A percentile compares a stretch with the other conserved stretches of the same genome.
Conservation (phyloP, 2,329 filamentous ascomycete species). For the Lizonia empirigonia region DNA sequence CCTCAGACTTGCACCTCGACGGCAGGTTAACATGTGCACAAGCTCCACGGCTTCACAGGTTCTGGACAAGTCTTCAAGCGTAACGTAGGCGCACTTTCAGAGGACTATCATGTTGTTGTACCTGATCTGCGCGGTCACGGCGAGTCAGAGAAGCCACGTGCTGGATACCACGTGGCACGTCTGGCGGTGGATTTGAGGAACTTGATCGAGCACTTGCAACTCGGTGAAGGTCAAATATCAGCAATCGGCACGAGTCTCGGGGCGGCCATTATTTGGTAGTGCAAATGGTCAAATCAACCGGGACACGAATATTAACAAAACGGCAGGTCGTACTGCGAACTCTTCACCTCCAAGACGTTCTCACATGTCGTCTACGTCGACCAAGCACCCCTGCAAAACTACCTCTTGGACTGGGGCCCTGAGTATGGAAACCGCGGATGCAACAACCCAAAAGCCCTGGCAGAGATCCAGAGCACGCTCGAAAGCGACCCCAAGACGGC, state of each 20-base stretch:
- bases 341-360: constrained; percentile 30
- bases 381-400: constrained; percentile 36
- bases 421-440: constrained; percentile 30
- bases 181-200: constrained; percentile 36
- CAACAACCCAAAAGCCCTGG: constrained; percentile 24
- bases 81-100: constrained; percentile 19
- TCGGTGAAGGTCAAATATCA: constrained; percentile 13
- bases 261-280: constrained; percentile 30
- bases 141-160: constrained; percentile 28
- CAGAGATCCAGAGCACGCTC: constrained; percentile 23
- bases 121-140: constrained; percentile 38
- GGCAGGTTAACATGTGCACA: background rate
- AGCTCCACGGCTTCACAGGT: constrained; percentile 39
- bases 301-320: background rate
- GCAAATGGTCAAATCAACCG: background rate
- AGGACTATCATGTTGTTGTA: constrained; percentile 19
- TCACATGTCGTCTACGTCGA: constrained; percentile 36
- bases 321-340: constrained; percentile 31
- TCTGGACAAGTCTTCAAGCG: constrained; percentile 28
- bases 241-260: constrained; percentile 31
- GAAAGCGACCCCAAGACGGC: constrained; percentile 17
- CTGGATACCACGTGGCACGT: constrained; percentile 37
- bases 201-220: constrained; percentile 26
- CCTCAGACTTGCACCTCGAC: background rate
- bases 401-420: constrained; percentile 31